A percentile compares a stretch with the other conserved stretches of the same genome.
These are phyloP conservation scores for Talaromyces verruculosus DNA, from an alignment of 2,329 filamentous ascomycete species.

Conservation along the genomic window DNA sequence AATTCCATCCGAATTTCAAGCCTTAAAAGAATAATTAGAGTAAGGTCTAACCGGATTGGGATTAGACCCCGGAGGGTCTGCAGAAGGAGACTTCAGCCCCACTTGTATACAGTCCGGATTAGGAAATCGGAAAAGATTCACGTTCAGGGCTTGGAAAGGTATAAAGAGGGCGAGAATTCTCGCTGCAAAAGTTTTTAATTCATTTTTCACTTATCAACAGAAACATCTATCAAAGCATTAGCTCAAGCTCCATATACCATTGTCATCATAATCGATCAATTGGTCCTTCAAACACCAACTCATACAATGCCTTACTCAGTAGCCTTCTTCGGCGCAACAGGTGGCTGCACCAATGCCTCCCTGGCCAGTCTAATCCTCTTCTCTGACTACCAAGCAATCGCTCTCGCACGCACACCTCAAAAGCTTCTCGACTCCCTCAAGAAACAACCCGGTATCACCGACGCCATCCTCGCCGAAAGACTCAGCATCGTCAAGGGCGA, in stretches of 20 bases:
- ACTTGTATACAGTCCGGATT: neutral
- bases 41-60: neutral
- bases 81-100: neutral
- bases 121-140: neutral
- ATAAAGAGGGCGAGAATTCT: neutral
- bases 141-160: neutral
- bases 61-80: conserved; percentile 15
- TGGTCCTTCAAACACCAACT: neutral
- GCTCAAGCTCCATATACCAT: neutral
- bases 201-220: neutral
- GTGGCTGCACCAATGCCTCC: conserved; percentile 47
- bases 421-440: conserved; percentile 50
- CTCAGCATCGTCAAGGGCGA: conserved; percentile 53
- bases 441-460: conserved; percentile 39
- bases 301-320: conserved; percentile 35
- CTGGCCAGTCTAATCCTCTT: conserved; percentile 44
- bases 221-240: neutral
- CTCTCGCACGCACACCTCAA: conserved; percentile 51
- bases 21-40: neutral
- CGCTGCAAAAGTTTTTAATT: no score
- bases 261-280: neutral
- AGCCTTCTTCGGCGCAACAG: conserved; percentile 56
- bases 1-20: neutral
- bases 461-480: conserved; percentile 36
- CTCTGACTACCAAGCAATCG: conserved; percentile 48